Conservation (phyloP, 345 rosid species). For the Gossypium raimondii region DNA sequence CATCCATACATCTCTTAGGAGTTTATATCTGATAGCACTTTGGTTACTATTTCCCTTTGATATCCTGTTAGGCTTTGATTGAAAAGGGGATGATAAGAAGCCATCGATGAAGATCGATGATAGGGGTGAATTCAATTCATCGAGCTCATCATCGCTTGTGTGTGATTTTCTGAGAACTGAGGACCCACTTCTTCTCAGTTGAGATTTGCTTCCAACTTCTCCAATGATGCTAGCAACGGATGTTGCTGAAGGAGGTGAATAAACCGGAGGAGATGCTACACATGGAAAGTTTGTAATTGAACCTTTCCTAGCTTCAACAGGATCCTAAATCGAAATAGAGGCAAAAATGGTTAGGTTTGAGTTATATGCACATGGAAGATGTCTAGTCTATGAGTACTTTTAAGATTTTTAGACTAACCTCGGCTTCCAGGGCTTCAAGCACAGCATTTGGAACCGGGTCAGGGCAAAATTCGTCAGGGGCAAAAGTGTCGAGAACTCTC, state of each 20-base stretch:
- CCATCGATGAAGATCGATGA: constrained; percentile 31
- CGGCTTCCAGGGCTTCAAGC: constrained; percentile 66
- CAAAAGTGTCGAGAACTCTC: constrained; percentile 65
- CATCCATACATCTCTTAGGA: constrained; percentile 75
- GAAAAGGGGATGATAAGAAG: constrained; percentile 27
- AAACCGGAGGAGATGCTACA: constrained; percentile 52
- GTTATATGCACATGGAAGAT: background rate
- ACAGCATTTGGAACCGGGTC: constrained; percentile 78
- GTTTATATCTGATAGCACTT: constrained; percentile 54
- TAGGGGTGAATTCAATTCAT: constrained; percentile 49
- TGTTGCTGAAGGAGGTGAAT: constrained; percentile 59
- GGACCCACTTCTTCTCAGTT: constrained; percentile 55
- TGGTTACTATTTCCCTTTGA: constrained; percentile 34
- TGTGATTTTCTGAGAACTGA: constrained; percentile 62
- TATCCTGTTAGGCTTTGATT: constrained; percentile 30
- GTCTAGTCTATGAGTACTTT: constrained; percentile 1
- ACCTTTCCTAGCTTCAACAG: constrained; percentile 33
- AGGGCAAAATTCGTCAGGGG: constrained; percentile 86
- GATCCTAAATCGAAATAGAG: constrained; percentile 38
- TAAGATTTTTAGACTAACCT: constrained; percentile 42
- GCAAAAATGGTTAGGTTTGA: constrained; percentile 1
- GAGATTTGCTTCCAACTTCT: constrained; percentile 36
- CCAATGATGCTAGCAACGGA: constrained; percentile 42
- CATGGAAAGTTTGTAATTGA: constrained; percentile 48
- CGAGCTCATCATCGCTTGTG: constrained; percentile 88